Evolutionary conservation across 2,329 filamentous ascomycete species (phyloP).

Genomic region (Paecilomyces dactylethromorphus): DNA sequence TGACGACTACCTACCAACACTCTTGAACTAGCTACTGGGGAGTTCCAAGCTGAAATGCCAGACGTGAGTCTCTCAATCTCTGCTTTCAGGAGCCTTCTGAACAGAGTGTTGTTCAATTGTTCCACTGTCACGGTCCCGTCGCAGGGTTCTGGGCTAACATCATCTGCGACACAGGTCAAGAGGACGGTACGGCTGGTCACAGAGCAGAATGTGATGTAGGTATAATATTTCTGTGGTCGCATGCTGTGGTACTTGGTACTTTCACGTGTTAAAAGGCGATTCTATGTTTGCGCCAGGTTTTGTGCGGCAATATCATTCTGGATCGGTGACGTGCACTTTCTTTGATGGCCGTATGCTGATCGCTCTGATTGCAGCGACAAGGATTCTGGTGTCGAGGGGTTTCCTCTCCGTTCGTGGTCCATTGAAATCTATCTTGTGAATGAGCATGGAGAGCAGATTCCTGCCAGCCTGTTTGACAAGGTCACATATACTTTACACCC

Average conservation of each 20-base stretch:
- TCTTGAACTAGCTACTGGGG: not conserved
- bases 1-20: not conserved
- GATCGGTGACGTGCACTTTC: not conserved
- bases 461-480: constrained; percentile 83
- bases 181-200: constrained; percentile 89
- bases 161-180: constrained; percentile 53
- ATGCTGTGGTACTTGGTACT: constrained; percentile 1
- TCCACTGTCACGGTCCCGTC: not conserved
- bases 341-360: not conserved
- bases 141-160: constrained; percentile 1
- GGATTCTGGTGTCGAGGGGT: constrained; percentile 74
- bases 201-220: constrained; percentile 82
- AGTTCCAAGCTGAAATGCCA: constrained; percentile 27
- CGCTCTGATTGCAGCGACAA: constrained; percentile 55
- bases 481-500: constrained; percentile 90
- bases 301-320: constrained; percentile 6
- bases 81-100: not conserved
- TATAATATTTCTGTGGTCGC: constrained; percentile 15
- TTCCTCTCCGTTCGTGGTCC: constrained; percentile 88
- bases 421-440: constrained; percentile 80
- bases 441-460: constrained; percentile 75
- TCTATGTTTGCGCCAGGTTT: constrained; percentile 2
- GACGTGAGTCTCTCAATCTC: constrained; percentile 29
- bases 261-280: not conserved
- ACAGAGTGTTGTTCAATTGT: not conserved